Base-by-base conservation (phyloP, 345 rosid species). In the Hibiscus tridactylites region DNA sequence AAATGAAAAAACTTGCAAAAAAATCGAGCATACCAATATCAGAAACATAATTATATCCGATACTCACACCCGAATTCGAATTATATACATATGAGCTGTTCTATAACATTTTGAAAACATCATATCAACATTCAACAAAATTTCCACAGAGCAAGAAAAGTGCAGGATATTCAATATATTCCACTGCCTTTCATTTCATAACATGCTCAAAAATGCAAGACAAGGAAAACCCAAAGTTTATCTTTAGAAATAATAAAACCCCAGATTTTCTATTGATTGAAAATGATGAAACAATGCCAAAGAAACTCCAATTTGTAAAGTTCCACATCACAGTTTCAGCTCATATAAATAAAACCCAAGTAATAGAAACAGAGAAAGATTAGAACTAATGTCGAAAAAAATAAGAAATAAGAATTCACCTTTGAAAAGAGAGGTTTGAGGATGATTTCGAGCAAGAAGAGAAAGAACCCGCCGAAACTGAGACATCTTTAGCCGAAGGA, bases 401-500 rank as follows among this genome's bases (percentile, higher is more conserved):
- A 46, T 0, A 65, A 3, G 5, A 3, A 16, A 3, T 16, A 8
- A 8, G 24, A 42, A 59, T 39, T 74, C 28, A 82, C 85, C 82
- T 76, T 73, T 65, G 17, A 69, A 50, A 10, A 73, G 33, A 50
- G 76, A 77, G 74, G 50, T 9, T 21, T 53, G 76, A 62, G 17
- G 70, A 29, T 59, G 85, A 37, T 42, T 74, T 13, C 66, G 70
- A 71, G 59, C 24, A 50, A 63, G 73, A 67, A 79, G 74, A 71
- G 79, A 74, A 4, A 74, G 59, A 56, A 81, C 68, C 31, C 79
- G 80, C 44, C 82, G 72, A 71, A 71, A 11, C 52, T 57, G 54
- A 13, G 56, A 68, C 12, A 79, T 79, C 82, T 80, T 79, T 29
- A 9, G 71, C 71, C 16, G 59, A 49, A 57, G 29, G 42, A 67